Evolutionary conservation across 768 basidiomycete species (phyloP).

Genomic region (Pleurotus djamor): DNA sequence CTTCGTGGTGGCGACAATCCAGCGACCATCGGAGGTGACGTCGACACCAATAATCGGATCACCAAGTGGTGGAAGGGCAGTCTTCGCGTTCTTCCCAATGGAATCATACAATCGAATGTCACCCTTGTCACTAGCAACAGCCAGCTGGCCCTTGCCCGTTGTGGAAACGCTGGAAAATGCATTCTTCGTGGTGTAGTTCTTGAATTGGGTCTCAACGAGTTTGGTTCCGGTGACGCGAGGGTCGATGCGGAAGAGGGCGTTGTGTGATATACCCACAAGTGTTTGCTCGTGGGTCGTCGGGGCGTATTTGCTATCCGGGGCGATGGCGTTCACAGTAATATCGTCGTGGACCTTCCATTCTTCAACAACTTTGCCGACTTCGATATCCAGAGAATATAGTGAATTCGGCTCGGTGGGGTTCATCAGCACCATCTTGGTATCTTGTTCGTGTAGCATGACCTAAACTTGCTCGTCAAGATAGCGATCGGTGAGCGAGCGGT

Average conservation of each 20-base stretch:
- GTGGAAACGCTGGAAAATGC: slow-evolving; percentile 92
- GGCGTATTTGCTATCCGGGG: slow-evolving; percentile 93
- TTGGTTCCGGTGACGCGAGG: slow-evolving; percentile 91
- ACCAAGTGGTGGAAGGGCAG: slow-evolving; percentile 90
- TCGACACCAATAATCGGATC: slow-evolving; percentile 96
- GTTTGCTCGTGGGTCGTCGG: slow-evolving; percentile 92
- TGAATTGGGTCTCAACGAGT: slow-evolving; percentile 92
- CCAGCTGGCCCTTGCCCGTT: slow-evolving; percentile 82
- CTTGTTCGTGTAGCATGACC: slow-evolving; percentile 98
- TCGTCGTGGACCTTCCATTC: slow-evolving; percentile 98
- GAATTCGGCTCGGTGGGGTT: slow-evolving; percentile 80
- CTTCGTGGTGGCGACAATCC: slow-evolving; percentile 93
- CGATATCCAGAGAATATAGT: slow-evolving; percentile 88
- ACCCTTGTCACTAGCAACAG: slow-evolving; percentile 94
- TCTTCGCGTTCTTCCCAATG: slow-evolving; percentile 99
- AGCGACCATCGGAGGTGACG: slow-evolving; percentile 91
- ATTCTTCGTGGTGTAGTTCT: slow-evolving; percentile 95
- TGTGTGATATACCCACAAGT: slow-evolving; percentile 89
- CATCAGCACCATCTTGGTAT: slow-evolving; percentile 92
- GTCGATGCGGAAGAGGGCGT: slow-evolving; percentile 96
- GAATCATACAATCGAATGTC: slow-evolving; percentile 94
- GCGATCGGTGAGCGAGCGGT: neutral
- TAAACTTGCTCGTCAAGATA: slow-evolving; percentile 23
- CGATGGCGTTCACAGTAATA: slow-evolving; percentile 83
- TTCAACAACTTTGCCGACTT: slow-evolving; percentile 94